Percentiles rank a stretch among this genome's conserved stretches.
Evolutionary conservation across 768 basidiomycete genomes (phyloP).

Genomic region (Suillus spraguei): DNA sequence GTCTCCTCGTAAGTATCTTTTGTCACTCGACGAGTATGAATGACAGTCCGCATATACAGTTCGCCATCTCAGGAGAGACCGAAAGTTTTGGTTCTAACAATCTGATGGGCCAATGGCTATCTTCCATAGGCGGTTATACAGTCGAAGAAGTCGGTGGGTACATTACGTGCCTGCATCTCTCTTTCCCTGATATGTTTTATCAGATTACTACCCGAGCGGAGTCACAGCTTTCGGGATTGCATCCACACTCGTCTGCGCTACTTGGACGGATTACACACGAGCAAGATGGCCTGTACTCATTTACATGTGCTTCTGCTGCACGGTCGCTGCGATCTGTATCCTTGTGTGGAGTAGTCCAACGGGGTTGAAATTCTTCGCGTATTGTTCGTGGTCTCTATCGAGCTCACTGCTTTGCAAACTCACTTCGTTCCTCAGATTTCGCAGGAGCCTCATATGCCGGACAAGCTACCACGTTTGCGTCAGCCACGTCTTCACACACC

Average conservation of each 20-base stretch:
- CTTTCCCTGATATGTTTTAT: conserved; percentile 20
- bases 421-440: conserved; percentile 38
- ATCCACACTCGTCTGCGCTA: conserved; percentile 63
- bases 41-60: conserved; percentile 36
- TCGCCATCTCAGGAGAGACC: conserved; percentile 66
- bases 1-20: conserved; percentile 51
- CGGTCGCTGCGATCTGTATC: conserved; percentile 56
- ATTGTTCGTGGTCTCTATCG: conserved; percentile 45
- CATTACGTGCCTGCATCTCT: conserved; percentile 2
- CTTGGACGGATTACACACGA: conserved; percentile 61
- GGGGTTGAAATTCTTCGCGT: conserved; percentile 74
- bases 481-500: conserved; percentile 23
- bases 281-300: conserved; percentile 67
- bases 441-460: conserved; percentile 73
- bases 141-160: conserved; percentile 60
- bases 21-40: not conserved
- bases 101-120: conserved; percentile 74
- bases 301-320: conserved; percentile 59
- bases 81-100: conserved; percentile 73
- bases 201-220: conserved; percentile 63
- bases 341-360: conserved; percentile 62
- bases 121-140: conserved; percentile 60
- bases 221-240: conserved; percentile 65
- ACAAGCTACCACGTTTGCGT: conserved; percentile 79
- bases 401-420: not conserved